phyloP scores from a whole-genome alignment of 164 flowering plant genomes.

The Echeveria elegans region DNA sequence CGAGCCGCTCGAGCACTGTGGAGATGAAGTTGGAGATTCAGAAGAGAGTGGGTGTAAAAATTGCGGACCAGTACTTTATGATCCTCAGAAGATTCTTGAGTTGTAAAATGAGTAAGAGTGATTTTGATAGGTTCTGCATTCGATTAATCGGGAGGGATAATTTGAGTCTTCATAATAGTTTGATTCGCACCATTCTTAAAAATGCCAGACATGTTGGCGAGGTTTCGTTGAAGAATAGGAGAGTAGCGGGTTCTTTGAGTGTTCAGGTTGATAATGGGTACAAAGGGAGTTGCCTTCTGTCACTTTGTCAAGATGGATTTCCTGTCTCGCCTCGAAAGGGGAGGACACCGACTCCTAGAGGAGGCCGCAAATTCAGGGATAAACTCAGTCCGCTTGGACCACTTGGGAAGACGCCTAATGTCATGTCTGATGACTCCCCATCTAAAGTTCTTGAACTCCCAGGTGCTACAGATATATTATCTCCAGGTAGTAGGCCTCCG shows the following conservation, averaged over 20 bases:
- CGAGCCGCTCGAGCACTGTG: conserved; percentile 14
- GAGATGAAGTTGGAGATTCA: conserved; percentile 27
- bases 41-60: conserved; percentile 25
- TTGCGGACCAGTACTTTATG: conserved; percentile 26
- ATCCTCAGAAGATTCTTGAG: conserved; percentile 24
- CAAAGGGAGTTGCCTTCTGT: conserved; percentile 23
- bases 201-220: conserved; percentile 22
- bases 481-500: conserved; percentile 23
- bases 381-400: conserved; percentile 60
- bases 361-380: conserved; percentile 27
- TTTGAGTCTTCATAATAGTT: conserved; percentile 31
- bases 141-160: conserved; percentile 29
- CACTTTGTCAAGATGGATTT: conserved; percentile 23
- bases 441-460: conserved; percentile 13
- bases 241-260: conserved; percentile 14
- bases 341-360: conserved; percentile 22
- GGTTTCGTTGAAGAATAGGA: conserved; percentile 15
- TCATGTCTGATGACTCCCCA: conserved; percentile 24
- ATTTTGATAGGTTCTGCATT: conserved; percentile 28
- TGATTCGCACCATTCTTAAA: conserved; percentile 24
- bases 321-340: conserved; percentile 32
- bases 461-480: conserved; percentile 24
- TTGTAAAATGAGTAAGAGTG: conserved; percentile 24
- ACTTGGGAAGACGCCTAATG: conserved; percentile 28
- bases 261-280: conserved; percentile 19